These are phyloP conservation scores for Pestalotiopsis sp. DNA, from an alignment of 2,329 filamentous ascomycete genomes.

Conservation along the genomic window DNA sequence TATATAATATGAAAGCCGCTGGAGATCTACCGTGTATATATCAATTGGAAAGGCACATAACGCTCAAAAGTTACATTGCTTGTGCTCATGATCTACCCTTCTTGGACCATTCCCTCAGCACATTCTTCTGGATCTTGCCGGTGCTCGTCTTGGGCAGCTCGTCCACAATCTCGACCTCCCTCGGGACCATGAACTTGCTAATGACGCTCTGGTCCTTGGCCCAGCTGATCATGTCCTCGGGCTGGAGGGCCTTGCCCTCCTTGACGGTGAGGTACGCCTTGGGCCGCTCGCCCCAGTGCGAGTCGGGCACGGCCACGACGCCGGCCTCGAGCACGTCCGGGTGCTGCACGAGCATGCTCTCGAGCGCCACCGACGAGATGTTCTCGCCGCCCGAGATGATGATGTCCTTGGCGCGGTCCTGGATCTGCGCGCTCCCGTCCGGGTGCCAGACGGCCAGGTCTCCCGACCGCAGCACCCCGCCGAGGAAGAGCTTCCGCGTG, in stretches of 20 bases:
- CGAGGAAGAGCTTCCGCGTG: slow-evolving; percentile 83
- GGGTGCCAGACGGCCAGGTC: slow-evolving; percentile 93
- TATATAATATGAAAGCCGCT: neutral
- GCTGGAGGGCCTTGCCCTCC: slow-evolving; percentile 60
- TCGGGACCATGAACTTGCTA: slow-evolving; percentile 85
- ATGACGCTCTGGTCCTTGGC: slow-evolving; percentile 80
- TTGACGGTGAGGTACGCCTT: slow-evolving; percentile 91
- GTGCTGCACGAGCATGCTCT: slow-evolving; percentile 86
- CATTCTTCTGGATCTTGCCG: slow-evolving; percentile 95
- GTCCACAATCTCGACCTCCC: slow-evolving; percentile 74
- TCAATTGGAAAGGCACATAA: neutral
- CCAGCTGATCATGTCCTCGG: slow-evolving; percentile 80
- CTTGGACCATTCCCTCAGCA: slow-evolving; percentile 83
- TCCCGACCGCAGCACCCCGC: slow-evolving; percentile 85
- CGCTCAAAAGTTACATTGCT: neutral
- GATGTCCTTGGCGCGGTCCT: slow-evolving; percentile 95
- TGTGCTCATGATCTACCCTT: slow-evolving; percentile 22
- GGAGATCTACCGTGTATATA: neutral
- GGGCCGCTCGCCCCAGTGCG: slow-evolving; percentile 93
- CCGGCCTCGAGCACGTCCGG: slow-evolving; percentile 89
- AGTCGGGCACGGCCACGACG: slow-evolving; percentile 84
- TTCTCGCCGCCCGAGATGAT: slow-evolving; percentile 98
- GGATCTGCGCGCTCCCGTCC: slow-evolving; percentile 88
- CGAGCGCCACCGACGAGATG: slow-evolving; percentile 90
- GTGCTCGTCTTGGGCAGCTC: slow-evolving; percentile 97